Evolutionary conservation across 1,284 basidiomycete species (phyloP).

Genomic region (Microbotryum scabiosae): DNA sequence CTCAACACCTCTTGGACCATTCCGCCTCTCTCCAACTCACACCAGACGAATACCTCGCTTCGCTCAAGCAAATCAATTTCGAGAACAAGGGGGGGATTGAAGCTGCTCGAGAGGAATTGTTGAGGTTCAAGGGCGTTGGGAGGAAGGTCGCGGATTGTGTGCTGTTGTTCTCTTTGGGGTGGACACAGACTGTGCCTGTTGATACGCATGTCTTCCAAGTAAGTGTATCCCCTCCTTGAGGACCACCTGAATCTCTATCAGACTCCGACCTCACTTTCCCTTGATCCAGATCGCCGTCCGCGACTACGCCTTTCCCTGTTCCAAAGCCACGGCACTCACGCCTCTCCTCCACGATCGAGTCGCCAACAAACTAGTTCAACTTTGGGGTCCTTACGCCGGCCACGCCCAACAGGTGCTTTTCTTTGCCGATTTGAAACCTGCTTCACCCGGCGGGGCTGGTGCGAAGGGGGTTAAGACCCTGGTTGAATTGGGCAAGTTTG

Average conservation of each 20-base stretch:
- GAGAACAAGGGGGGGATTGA: slow-evolving; percentile 41
- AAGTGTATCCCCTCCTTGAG: background rate
- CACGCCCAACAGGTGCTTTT: slow-evolving; percentile 82
- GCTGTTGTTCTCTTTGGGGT: slow-evolving; percentile 87
- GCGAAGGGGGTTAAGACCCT: background rate
- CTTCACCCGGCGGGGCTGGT: background rate
- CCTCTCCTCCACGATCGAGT: slow-evolving; percentile 70
- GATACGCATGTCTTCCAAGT: slow-evolving; percentile 72
- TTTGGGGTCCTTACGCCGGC: slow-evolving; percentile 72
- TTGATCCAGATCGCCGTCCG: slow-evolving; percentile 63
- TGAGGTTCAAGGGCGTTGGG: slow-evolving; percentile 82
- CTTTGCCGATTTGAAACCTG: slow-evolving; percentile 48
- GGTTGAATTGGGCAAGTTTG: slow-evolving; percentile 6
- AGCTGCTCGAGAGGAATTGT: slow-evolving; percentile 62
- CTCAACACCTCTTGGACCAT: slow-evolving; percentile 54
- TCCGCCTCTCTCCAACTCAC: slow-evolving; percentile 43
- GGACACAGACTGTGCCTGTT: slow-evolving; percentile 78
- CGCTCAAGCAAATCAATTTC: slow-evolving; percentile 17
- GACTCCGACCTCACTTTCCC: background rate
- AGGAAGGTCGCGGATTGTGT: slow-evolving; percentile 95
- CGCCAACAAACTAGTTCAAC: slow-evolving; percentile 52
- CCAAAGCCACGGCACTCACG: slow-evolving; percentile 54
- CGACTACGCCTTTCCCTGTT: slow-evolving; percentile 61
- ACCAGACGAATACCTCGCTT: slow-evolving; percentile 31
- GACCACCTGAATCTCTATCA: background rate